Evolutionary conservation across 2,329 filamentous ascomycete species (phyloP).

Genomic region (Whalleya microplaca): DNA sequence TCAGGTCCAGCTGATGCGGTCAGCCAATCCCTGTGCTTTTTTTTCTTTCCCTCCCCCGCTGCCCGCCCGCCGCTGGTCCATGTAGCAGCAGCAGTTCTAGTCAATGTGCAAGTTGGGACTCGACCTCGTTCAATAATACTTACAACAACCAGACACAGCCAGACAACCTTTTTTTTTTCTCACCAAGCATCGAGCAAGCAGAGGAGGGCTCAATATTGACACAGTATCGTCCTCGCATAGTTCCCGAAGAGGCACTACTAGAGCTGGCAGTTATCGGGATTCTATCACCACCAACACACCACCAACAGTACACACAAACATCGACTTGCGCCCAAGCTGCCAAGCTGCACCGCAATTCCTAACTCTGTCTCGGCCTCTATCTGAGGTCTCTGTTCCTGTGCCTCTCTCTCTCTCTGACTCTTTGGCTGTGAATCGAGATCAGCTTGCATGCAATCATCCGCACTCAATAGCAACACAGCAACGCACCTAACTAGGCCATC

Average conservation of each 20-base stretch:
- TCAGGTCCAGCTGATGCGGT: slow-evolving; percentile 25
- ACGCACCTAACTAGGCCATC: not conserved
- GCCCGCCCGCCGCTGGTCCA: slow-evolving; percentile 12
- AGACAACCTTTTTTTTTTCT: no score
- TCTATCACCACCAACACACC: not conserved
- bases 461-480: not conserved
- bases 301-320: not conserved
- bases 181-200: not conserved
- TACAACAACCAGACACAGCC: no score
- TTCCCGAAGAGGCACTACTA: not conserved
- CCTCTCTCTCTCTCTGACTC: not conserved
- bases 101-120: slow-evolving; percentile 22
- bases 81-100: no score
- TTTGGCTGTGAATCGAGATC: not conserved
- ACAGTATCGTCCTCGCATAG: not conserved
- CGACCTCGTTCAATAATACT: slow-evolving; percentile 4
- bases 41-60: not conserved
- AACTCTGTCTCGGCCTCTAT: no score
- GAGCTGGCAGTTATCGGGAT: not conserved
- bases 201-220: not conserved
- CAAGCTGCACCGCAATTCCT: not conserved
- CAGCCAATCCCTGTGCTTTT: slow-evolving; percentile 13
- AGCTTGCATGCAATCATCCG: slow-evolving; percentile 3
- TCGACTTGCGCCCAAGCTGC: not conserved
- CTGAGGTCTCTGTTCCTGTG: no score